These are phyloP conservation scores for Canariomyces notabilis DNA, from an alignment of 2,329 filamentous ascomycete species.

Conservation along the genomic window DNA sequence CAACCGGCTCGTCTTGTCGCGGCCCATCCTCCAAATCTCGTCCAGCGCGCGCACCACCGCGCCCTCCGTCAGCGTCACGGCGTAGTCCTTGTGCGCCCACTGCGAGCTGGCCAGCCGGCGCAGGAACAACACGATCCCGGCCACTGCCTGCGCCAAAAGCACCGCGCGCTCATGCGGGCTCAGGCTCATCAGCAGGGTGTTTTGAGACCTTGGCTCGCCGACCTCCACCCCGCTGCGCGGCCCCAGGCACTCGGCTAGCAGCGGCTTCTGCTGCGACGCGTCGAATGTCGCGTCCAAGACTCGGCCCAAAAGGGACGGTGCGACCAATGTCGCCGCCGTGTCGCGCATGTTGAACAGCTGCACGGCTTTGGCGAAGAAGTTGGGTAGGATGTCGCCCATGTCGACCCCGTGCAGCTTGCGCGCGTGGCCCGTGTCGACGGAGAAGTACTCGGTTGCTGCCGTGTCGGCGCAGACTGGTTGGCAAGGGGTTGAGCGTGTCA, in stretches of 20 bases:
- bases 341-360: slow-evolving; percentile 26
- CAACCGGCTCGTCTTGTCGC: slow-evolving; percentile 11
- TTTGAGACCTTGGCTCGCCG: too few relatives aligned
- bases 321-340: slow-evolving; percentile 10
- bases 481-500: background rate
- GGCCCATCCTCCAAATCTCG: slow-evolving; percentile 7
- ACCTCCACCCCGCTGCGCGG: slow-evolving; percentile 16
- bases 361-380: slow-evolving; percentile 23
- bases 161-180: slow-evolving; percentile 25
- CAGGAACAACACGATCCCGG: slow-evolving; percentile 19
- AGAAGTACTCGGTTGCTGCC: slow-evolving; percentile 22
- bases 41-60: slow-evolving; percentile 15
- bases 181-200: slow-evolving; percentile 18
- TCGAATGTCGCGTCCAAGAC: slow-evolving; percentile 19
- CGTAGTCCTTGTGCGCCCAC: slow-evolving; percentile 15
- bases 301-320: slow-evolving; percentile 14
- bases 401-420: slow-evolving; percentile 24
- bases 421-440: slow-evolving; percentile 24
- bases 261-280: slow-evolving; percentile 13
- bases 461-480: slow-evolving; percentile 18
- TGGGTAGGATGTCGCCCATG: slow-evolving; percentile 24
- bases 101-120: slow-evolving; percentile 23
- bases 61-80: slow-evolving; percentile 5
- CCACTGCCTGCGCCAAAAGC: slow-evolving; percentile 21
- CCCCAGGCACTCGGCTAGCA: slow-evolving; percentile 18